Evolutionary conservation across 2,329 filamentous ascomycete genomes (phyloP).

Genomic region (Periconia sp.): DNA sequence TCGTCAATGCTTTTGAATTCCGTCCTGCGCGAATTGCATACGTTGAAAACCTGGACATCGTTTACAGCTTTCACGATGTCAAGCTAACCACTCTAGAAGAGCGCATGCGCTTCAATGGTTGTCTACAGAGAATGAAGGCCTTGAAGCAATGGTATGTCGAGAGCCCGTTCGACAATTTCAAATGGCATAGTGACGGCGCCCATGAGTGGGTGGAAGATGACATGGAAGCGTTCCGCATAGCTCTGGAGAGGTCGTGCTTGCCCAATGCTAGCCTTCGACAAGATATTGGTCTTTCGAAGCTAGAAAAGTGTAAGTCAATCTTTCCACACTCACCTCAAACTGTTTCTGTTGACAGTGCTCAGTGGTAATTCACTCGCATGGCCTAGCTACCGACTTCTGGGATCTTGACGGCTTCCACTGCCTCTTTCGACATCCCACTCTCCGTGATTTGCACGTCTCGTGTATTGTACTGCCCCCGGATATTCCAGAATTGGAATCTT

Average conservation of each 20-base stretch:
- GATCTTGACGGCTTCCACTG: conserved; percentile 32
- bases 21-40: conserved; percentile 28
- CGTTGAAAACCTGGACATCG: conserved; percentile 35
- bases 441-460: conserved; percentile 36
- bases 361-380: conserved; percentile 39
- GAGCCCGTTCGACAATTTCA: conserved; percentile 39
- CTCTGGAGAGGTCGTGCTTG: conserved; percentile 27
- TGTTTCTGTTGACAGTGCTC: not conserved
- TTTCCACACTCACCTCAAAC: not conserved
- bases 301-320: conserved; percentile 21
- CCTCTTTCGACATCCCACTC: conserved; percentile 38
- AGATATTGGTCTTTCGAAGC: conserved; percentile 26
- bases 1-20: conserved; percentile 26
- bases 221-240: conserved; percentile 33
- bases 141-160: conserved; percentile 37
- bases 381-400: conserved; percentile 35
- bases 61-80: conserved; percentile 26
- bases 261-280: conserved; percentile 5
- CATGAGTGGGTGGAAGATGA: conserved; percentile 35
- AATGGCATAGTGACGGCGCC: conserved; percentile 29
- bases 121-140: conserved; percentile 31
- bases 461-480: conserved; percentile 27
- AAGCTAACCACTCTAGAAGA: conserved; percentile 23
- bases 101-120: conserved; percentile 30
- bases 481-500: conserved; percentile 21